phyloP scores from a whole-genome alignment of 2,329 filamentous ascomycete species.

The Sporothrix phasma region DNA sequence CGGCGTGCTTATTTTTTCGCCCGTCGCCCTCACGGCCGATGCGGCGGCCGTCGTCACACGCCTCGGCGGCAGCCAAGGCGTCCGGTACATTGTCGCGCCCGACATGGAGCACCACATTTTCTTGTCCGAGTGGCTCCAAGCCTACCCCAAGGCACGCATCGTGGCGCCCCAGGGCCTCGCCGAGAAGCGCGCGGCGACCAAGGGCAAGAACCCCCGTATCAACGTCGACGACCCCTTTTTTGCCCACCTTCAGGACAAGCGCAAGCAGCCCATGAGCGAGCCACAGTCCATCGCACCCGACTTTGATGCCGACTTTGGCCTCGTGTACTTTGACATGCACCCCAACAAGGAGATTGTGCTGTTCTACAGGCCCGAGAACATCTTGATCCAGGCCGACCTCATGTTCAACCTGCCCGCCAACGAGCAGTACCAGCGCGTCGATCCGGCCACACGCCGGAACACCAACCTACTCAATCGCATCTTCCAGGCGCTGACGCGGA shows the following conservation, averaged over 20 bases:
- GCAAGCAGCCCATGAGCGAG: slow-evolving; percentile 33
- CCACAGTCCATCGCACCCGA: slow-evolving; percentile 54
- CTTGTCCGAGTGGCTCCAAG: slow-evolving; percentile 71
- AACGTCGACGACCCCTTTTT: slow-evolving; percentile 46
- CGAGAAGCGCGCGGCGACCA: slow-evolving; percentile 58
- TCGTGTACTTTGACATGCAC: slow-evolving; percentile 73
- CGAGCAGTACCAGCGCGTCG: slow-evolving; percentile 66
- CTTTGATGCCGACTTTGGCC: slow-evolving; percentile 79
- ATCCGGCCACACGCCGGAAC: slow-evolving; percentile 11
- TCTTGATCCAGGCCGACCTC: slow-evolving; percentile 81
- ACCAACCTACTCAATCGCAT: slow-evolving; percentile 33
- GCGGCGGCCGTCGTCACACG: slow-evolving; percentile 54
- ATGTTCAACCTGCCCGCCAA: slow-evolving; percentile 82
- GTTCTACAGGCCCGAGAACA: slow-evolving; percentile 65
- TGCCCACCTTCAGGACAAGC: slow-evolving; percentile 54
- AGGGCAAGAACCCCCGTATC: slow-evolving; percentile 47
- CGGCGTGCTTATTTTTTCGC: slow-evolving; percentile 80
- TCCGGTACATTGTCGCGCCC: slow-evolving; percentile 76
- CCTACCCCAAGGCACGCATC: slow-evolving; percentile 68
- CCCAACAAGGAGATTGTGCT: slow-evolving; percentile 83
- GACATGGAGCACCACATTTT: slow-evolving; percentile 96
- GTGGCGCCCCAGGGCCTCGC: slow-evolving; percentile 74
- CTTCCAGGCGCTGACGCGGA: slow-evolving; percentile 47
- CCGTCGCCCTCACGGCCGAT: slow-evolving; percentile 66
- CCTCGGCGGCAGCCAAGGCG: slow-evolving; percentile 47